Base-by-base conservation (phyloP, 2,329 filamentous ascomycete genomes). In the Canariomyces notabilis region DNA sequence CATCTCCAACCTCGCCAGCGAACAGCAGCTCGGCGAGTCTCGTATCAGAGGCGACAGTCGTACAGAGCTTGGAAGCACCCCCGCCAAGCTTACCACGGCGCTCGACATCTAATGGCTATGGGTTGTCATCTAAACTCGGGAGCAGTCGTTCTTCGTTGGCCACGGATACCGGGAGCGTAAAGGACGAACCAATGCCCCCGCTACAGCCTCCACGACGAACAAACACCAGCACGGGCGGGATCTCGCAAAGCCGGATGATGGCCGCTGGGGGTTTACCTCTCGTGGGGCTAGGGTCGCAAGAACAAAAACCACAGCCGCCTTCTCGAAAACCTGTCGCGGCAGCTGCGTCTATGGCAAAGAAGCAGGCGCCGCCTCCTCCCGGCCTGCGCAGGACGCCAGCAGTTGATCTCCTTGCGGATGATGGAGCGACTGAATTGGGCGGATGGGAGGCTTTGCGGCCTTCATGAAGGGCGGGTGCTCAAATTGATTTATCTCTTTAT, bases 381-480 rank as follows among this genome's bases (percentile, higher is more conserved):
- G 62, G 61, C 9, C 60, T 64, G 5, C 61, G 67, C 38, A 68
- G 56, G 23, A 42, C 58, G 18, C 44, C 54, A 42, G 54, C 71
- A 35, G 58, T 77, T 15, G 76, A 77, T 51, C 66, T 76, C 37
- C 58, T 77, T 23, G 63, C 61, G 2, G 70, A 77, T 36, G 67
- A 64, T 16, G 62, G 57, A n/a, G 64, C 64, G 29, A 43, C 50
- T 3, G 73, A 72, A 31, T 66, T 78, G 61, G 71, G 72, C 11
- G 69, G 73, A 18, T 80, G 76, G 76, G 74, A 79, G 57, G 74
- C 76, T 4, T 56, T 80, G 57, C 76, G 76, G 59, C 77, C 77
- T 22, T 59, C 77, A 11, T 59, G 58, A 32, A 53, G 35, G 42
- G 23, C 16, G 22, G 7, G 16, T 20, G 9, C 42, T 9, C 21